Evolutionary conservation across 2,329 filamentous ascomycete species (phyloP), one percentile per base, ranked within the genome.

Genomic region (Alternaria brassicae): DNA sequence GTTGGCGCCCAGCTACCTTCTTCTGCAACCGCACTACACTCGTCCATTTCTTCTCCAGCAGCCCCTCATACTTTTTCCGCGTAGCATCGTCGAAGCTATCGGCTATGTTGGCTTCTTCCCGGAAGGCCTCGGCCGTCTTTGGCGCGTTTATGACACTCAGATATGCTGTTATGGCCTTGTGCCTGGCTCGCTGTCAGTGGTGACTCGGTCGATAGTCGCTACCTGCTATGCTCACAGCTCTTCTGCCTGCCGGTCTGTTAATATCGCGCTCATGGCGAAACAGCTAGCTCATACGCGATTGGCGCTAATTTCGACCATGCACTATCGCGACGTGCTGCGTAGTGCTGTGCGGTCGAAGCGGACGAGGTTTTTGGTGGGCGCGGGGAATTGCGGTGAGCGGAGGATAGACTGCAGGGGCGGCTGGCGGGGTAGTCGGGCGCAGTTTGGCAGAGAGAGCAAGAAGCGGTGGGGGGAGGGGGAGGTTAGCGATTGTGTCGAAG

Each of bases 31-130:
- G 86, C 72, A 97, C 93, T 27, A 98, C 91, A 72, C 92, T 95
- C 19, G 94, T 98, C 94, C 94, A 98, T 83, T 98, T 98, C 86
- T 97, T 97, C 84, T 98, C 94, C 67, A 98, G 81, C 27, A 98
- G 80, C 2, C 91, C 91, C 79, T 97, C 93, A 81, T 97, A 98
- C 81, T 96, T 97, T 83, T 97, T 97, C 52, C 89, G 86, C 19
- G 92, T 97, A 17, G 86, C 85, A 62, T 91, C 84, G 75, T 97
- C 92, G 71, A 96, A 93, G 47, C 81, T 83, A 66, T 91, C 87
- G 51, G 88, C 85, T 4, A 97, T 85, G 55, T 85, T 84, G n/a
- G 91, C 81, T 78, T 97, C 93, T 72, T 90, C 85, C 62, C 92
- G 88, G 60, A 97, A 82, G 23, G 90, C 86, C 42, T 87, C 82